Evolutionary conservation across 2,329 filamentous ascomycete species (phyloP).

Genomic region (Pseudopithomyces maydicus): DNA sequence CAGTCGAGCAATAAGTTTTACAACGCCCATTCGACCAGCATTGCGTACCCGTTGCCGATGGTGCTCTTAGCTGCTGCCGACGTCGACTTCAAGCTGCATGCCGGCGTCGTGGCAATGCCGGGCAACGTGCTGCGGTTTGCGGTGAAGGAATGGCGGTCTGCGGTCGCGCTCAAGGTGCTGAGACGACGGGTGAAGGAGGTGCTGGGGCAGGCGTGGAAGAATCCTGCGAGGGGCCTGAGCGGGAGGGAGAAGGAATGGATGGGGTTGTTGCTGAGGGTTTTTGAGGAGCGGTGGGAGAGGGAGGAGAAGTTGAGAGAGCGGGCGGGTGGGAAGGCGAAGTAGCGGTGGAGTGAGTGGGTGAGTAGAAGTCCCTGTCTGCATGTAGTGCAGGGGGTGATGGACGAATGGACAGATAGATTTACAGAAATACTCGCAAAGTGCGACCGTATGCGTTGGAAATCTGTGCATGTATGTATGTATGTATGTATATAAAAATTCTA

Average conservation of each 20-base stretch:
- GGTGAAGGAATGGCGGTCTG: constrained; percentile 85
- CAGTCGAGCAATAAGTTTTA: constrained; percentile 81
- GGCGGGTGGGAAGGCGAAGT: constrained; percentile 36
- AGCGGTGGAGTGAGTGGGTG: not conserved
- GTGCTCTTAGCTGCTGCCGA: constrained; percentile 78
- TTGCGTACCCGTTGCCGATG: constrained; percentile 75
- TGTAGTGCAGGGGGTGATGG: too few relatives aligned
- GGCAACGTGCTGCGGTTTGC: constrained; percentile 85
- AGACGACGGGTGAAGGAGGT: constrained; percentile 76
- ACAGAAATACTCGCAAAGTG: too few relatives aligned
- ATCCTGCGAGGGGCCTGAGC: constrained; percentile 46
- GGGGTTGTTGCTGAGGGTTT: constrained; percentile 38
- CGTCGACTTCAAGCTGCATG: constrained; percentile 85
- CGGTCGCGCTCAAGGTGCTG: constrained; percentile 86
- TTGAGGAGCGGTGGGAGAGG: constrained; percentile 36
- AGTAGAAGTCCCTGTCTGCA: too few relatives aligned
- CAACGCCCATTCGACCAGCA: constrained; percentile 75
- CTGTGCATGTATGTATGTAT: too few relatives aligned
- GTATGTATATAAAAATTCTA: too few relatives aligned
- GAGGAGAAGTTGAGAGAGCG: constrained; percentile 39
- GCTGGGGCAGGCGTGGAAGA: constrained; percentile 71
- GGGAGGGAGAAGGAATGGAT: constrained; percentile 51
- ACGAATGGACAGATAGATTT: too few relatives aligned
- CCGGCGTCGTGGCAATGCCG: constrained; percentile 85
- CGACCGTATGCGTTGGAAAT: too few relatives aligned